Base-by-base conservation (phyloP, 495 filamentous ascomycete species). In the Coniosporium apollinis region DNA sequence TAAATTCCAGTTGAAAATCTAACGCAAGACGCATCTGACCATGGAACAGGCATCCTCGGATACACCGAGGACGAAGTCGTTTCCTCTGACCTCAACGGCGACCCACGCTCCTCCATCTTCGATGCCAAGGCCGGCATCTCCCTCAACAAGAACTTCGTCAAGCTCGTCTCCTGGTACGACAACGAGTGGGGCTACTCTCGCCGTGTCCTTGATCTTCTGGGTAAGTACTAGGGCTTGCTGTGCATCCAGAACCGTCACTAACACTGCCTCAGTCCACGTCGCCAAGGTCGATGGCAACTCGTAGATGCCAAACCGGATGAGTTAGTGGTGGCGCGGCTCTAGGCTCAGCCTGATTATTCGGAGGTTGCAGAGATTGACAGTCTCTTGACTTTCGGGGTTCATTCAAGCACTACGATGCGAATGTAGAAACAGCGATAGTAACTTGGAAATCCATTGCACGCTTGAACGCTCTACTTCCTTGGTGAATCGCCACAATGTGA, bases 111-210 rank as follows among this genome's bases (percentile, higher is more conserved):
- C 44, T 94, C 84, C 62, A 89, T 97, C 74, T 94, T 97, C 65
- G 89, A 97, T 64, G 87, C 87, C 60, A 94, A 94, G 80, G 89
- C 89, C 33, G 89, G 89, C 74, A 96, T 97, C 61, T 78, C 85
- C 46, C 76, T 97, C 42, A 97, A 97, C 76, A 58, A 80, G 47
- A 81, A 96, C 73, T 97, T 97, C 66, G 76, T 96, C 71, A 97
- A 97, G 78, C 72, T 97, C 26, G 76, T 97, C 57, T 74, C 77
- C 51, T 97, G 89, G 89, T 97, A 97, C 68, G 87, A 94, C 72
- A 83, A 82, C 63, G 78, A 82, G 66, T 82, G 78, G 77, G 89
- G 87, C 51, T 97, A 97, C 79, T 91, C 81, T 61, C 85, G 84
- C 67, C 89, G 89, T 78, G 91, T 96, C 45, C 72, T 94, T 45